Evolutionary conservation across 2,329 filamentous ascomycete genomes (phyloP), one percentile per base, ranked within the genome.

Genomic region (Pseudopithomyces chartarum): DNA sequence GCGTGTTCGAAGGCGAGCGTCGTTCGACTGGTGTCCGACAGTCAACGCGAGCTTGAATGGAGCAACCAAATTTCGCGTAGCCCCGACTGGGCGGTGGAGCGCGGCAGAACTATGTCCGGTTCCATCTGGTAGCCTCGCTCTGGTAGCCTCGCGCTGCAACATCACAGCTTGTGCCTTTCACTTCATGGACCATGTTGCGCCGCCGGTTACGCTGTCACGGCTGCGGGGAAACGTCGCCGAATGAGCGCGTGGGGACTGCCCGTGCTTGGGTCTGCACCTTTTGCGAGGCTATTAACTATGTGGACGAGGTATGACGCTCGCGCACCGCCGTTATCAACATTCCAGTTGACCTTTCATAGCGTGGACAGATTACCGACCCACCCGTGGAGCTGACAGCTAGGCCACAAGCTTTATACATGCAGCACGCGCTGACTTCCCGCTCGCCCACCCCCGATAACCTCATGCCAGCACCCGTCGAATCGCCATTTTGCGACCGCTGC

Each of bases 291-390:
- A 87, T 89, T 57, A 99, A 98, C 76, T 90, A 91, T 78, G 81
- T 97, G 32, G 95, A 99, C 73, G 84, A 94, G 80, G 92, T 95
- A 79, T 36, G 54, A 47, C n/a, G 61, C 39, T 46, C 46, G 48
- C 20, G 59, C 26, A 20, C 36, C 29, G 7, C 12, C 17, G 22
- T 32, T 40, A 38, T 11, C 19, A 36, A 44, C 42, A 20, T 33
- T 56, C 56, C 46, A 61, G 67, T 50, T 69, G 65, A 19, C 56
- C 64, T 60, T n/a, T 32, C 57, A 2, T 68, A 95, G 90, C 86
- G 91, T 73, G 94, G 94, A 68, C 87, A 96, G 49, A 95, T 98
- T 63, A 90, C 91, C 54, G 94, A 99, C 75, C 91, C 93, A 23
- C 92, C 87, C 22, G 78, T 83, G 19, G 85, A 85, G 56, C 84